Evolutionary conservation across 176 grass and related monocot species (phyloP), one percentile per base, ranked within the genome.

Genomic region (Avena insularis): DNA sequence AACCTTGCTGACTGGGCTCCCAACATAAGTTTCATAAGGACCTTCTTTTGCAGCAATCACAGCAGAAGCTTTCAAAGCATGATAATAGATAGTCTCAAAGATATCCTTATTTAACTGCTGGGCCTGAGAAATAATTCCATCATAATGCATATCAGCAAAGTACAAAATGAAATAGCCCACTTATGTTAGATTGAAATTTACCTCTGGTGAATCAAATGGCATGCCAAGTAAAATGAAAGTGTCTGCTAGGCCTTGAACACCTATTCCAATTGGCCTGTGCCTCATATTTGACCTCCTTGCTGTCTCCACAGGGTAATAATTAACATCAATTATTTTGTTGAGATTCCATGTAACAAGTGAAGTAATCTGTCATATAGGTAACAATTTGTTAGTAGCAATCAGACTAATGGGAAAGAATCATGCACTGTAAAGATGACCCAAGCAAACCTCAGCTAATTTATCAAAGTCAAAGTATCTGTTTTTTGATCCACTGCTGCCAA

Each of bases 311-410:
- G 97, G 97, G 57, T 99, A 99, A 79, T 87, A 96, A 68, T 96
- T 99, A 19, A 93, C 74, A 81, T 94, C 92, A 62, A 99, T 96
- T 75, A 99, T 93, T 90, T 96, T 96, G 73, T 99, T 99, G 48
- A 99, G 93, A 67, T 99, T 94, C n/a, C 17, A 76, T 35, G 92
- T 90, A n/a, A 99, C 86, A 70, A 75, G 68, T 80, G 90, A 91
- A 60, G 97, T 99, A 77, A 96, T 72, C 94, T 99, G 86, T 40
- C 60, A 86, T 58, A 88, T 31, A 83, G 55, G 12, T 12, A 58
- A 82, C 46, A 92, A 16, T 70, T 65, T 54, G 53, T 87, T 54
- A 85, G 20, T 65, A 33, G 9, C 36, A 66, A 31, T 83, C 27
- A 87, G 5, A 60, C 20, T 63, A 71, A 59, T 12, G 69, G 60